Evolutionary conservation across 345 rosid genomes (phyloP).

Genomic region (Eucalyptus leucophloia): DNA sequence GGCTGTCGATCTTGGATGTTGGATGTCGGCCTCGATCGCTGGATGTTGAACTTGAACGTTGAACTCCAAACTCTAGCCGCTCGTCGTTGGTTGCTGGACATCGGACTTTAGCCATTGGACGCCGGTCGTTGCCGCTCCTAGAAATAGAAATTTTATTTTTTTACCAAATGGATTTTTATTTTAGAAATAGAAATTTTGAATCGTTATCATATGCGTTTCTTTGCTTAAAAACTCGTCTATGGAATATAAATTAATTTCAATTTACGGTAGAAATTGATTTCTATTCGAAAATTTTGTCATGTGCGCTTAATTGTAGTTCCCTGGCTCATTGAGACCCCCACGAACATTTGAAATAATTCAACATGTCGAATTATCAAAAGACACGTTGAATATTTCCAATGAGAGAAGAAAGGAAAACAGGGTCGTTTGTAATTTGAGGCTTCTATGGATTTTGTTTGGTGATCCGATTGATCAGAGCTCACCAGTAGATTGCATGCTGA

Average conservation of each 20-base stretch:
- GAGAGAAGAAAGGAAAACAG: background rate
- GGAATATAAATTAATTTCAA: too few relatives aligned
- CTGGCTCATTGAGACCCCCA: too few relatives aligned
- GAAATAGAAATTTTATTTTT: too few relatives aligned
- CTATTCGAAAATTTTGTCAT: fast-evolving
- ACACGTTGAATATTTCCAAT: too few relatives aligned
- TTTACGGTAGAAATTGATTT: too few relatives aligned
- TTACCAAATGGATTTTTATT: too few relatives aligned
- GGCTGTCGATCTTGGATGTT: fast-evolving
- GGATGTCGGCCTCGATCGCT: fast-evolving
- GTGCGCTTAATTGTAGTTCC: fast-evolving
- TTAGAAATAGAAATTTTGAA: fast-evolving
- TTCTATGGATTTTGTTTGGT: background rate
- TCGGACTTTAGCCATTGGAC: fast-evolving
- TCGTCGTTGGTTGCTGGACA: fast-evolving
- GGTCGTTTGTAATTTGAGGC: background rate
- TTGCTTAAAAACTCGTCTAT: fast-evolving
- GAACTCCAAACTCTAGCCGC: fast-evolving
- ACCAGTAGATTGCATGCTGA: background rate
- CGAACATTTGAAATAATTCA: too few relatives aligned
- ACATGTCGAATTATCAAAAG: too few relatives aligned
- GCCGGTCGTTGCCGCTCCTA: fast-evolving
- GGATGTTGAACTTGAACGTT: fast-evolving
- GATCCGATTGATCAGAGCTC: background rate
- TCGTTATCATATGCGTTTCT: fast-evolving